Evolutionary conservation across 2,329 filamentous ascomycete species (phyloP).

Genomic region (Hyphodiscus sp.): DNA sequence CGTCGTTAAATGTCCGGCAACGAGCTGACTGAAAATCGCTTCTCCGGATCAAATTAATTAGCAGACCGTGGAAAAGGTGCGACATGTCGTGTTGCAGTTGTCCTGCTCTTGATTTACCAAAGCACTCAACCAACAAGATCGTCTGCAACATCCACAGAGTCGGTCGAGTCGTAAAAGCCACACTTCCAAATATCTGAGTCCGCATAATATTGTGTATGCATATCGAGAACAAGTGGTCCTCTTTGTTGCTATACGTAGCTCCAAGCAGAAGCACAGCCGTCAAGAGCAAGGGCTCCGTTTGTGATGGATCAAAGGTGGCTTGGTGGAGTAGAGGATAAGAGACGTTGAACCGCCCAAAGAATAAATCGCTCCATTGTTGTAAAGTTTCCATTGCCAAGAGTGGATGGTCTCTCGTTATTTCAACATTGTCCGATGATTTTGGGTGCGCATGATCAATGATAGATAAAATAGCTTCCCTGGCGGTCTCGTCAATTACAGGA

Average conservation of each 20-base stretch:
- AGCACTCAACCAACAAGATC: slow-evolving; percentile 56
- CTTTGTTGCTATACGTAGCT: slow-evolving; percentile 53
- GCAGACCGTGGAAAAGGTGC: slow-evolving; percentile 50
- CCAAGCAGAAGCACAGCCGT: slow-evolving; percentile 51
- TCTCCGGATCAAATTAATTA: slow-evolving; percentile 47
- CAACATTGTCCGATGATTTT: slow-evolving; percentile 39
- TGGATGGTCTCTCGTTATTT: slow-evolving; percentile 42
- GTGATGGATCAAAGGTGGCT: slow-evolving; percentile 47
- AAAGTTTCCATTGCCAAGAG: slow-evolving; percentile 44
- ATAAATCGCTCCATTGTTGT: slow-evolving; percentile 51
- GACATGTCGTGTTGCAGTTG: slow-evolving; percentile 59
- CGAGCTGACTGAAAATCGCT: slow-evolving; percentile 44
- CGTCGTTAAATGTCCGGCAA: slow-evolving; percentile 41
- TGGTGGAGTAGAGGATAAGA: slow-evolving; percentile 54
- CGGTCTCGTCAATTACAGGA: slow-evolving; percentile 34
- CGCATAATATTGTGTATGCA: slow-evolving; percentile 55
- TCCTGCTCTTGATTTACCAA: slow-evolving; percentile 56
- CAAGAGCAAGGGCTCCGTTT: slow-evolving; percentile 45
- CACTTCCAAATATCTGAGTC: slow-evolving; percentile 51
- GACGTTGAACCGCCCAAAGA: slow-evolving; percentile 54
- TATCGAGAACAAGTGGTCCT: slow-evolving; percentile 52
- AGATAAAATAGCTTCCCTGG: slow-evolving; percentile 39
- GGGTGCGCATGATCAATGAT: slow-evolving; percentile 45
- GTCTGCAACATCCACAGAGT: slow-evolving; percentile 56
- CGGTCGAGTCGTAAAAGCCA: slow-evolving; percentile 50